Conservation (phyloP, 208 protist genomes). For the Crithidia thermophila region DNA sequence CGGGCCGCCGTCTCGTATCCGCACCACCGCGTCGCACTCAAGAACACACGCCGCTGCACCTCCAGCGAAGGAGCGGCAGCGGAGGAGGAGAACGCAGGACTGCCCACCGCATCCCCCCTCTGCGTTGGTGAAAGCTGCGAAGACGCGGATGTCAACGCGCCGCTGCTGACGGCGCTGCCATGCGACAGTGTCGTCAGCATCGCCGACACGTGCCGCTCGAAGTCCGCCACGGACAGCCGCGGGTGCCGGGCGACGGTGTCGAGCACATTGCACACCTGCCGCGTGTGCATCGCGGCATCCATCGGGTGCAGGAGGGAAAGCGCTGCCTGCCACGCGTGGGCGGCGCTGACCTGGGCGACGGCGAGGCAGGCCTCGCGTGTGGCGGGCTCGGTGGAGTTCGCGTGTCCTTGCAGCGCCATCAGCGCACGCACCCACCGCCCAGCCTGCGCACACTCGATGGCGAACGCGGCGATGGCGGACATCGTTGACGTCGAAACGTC, state of each 20-base stretch:
- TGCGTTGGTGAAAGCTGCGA: too few species aligned
- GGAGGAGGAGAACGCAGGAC: background rate
- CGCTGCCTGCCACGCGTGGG: constrained; percentile 50
- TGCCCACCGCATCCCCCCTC: background rate
- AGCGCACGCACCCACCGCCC: constrained; percentile 77
- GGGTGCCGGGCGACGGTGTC: constrained; percentile 31
- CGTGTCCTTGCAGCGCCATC: constrained; percentile 51
- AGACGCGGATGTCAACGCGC: too few species aligned
- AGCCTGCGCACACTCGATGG: constrained; percentile 52
- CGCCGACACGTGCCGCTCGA: background rate
- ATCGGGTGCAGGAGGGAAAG: constrained; percentile 39
- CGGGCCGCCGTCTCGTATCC: constrained; percentile 14
- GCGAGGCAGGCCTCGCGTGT: constrained; percentile 43
- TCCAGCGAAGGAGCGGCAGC: too few species aligned
- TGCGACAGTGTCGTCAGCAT: constrained; percentile 12
- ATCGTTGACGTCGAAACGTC: too few species aligned
- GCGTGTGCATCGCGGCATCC: constrained; percentile 15
- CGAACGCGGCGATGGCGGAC: constrained; percentile 68
- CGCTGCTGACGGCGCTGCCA: too few species aligned
- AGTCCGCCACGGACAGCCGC: constrained; percentile 9
- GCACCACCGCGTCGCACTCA: constrained; percentile 34
- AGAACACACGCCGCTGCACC: constrained; percentile 20
- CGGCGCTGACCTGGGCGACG: constrained; percentile 43
- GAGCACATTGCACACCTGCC: constrained; percentile 29
- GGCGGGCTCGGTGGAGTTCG: constrained; percentile 22